These are phyloP conservation scores for Eucalyptus cloeziana DNA, from an alignment of 345 rosid species.

Conservation along the genomic window DNA sequence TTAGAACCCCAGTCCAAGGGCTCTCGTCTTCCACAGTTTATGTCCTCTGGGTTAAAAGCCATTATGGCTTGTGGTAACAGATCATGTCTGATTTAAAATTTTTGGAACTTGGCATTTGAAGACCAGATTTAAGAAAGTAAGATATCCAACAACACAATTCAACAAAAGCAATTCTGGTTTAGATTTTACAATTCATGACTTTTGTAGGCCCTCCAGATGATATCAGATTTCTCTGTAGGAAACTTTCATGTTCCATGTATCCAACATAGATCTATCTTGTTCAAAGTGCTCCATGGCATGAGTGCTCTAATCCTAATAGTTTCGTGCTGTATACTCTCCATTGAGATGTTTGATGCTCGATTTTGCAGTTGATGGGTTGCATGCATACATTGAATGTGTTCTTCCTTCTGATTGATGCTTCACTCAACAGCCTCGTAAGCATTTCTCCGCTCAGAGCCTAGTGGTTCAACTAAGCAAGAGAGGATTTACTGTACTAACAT, in stretches of 20 bases:
- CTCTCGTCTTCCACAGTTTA: neutral
- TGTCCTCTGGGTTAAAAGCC: neutral
- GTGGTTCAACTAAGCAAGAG: neutral
- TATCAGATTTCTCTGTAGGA: neutral
- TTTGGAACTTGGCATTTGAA: neutral
- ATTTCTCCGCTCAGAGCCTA: neutral
- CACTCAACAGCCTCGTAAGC: constrained; percentile 73
- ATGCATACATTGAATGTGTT: constrained; percentile 62
- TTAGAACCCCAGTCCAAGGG: neutral
- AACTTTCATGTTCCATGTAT: too few species aligned
- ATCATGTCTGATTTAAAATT: neutral
- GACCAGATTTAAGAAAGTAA: neutral
- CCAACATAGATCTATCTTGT: neutral
- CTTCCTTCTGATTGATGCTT: constrained; percentile 51
- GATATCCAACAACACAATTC: neutral
- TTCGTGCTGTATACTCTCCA: neutral
- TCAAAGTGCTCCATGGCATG: neutral
- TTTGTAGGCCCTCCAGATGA: neutral
- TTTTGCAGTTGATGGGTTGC: constrained; percentile 66
- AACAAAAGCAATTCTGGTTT: neutral
- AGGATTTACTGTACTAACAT: neutral
- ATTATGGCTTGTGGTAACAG: neutral
- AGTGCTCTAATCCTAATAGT: neutral
- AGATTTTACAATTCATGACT: neutral
- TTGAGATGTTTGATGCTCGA: neutral